These are phyloP conservation scores for Meripilus lineatus DNA, from an alignment of 1,284 basidiomycete species.

Conservation along the genomic window DNA sequence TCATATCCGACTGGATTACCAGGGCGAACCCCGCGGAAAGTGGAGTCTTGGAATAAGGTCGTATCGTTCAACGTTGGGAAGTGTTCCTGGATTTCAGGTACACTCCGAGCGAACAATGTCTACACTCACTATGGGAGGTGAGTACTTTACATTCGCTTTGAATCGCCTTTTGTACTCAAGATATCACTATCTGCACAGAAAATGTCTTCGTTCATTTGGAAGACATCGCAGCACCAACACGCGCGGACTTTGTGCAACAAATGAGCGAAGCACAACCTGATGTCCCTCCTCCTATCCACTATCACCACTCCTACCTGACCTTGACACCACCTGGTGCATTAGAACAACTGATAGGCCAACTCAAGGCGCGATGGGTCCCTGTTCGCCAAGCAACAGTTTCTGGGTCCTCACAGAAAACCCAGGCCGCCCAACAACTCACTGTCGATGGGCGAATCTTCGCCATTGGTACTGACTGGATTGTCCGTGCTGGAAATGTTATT, in stretches of 20 bases:
- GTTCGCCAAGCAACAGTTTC: slow-evolving; percentile 46
- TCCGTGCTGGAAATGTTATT: slow-evolving; percentile 73
- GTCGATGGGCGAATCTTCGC: slow-evolving; percentile 67
- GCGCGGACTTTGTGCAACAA: slow-evolving; percentile 46
- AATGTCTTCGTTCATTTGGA: slow-evolving; percentile 74
- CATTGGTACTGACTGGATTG: slow-evolving; percentile 75
- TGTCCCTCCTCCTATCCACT: slow-evolving; percentile 52
- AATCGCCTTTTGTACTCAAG: no score
- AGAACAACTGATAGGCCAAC: slow-evolving; percentile 65
- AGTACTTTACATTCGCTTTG: no score
- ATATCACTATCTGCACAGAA: no score
- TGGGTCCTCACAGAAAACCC: slow-evolving; percentile 38
- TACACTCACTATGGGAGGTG: slow-evolving; percentile 63
- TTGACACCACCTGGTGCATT: slow-evolving; percentile 64
- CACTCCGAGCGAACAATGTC: slow-evolving; percentile 66
- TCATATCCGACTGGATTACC: slow-evolving; percentile 10
- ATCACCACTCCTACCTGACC: slow-evolving; percentile 69
- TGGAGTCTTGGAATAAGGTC: slow-evolving; percentile 69
- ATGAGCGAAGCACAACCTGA: slow-evolving; percentile 16
- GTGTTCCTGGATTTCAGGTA: slow-evolving; percentile 44
- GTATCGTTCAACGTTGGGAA: slow-evolving; percentile 61
- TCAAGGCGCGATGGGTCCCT: slow-evolving; percentile 69
- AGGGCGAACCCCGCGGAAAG: slow-evolving; percentile 55
- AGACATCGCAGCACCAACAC: slow-evolving; percentile 63
- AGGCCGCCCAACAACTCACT: slow-evolving; percentile 52